These are phyloP conservation scores for Bipolaris cookei DNA, from an alignment of 2,329 filamentous ascomycete species.

Conservation along the genomic window DNA sequence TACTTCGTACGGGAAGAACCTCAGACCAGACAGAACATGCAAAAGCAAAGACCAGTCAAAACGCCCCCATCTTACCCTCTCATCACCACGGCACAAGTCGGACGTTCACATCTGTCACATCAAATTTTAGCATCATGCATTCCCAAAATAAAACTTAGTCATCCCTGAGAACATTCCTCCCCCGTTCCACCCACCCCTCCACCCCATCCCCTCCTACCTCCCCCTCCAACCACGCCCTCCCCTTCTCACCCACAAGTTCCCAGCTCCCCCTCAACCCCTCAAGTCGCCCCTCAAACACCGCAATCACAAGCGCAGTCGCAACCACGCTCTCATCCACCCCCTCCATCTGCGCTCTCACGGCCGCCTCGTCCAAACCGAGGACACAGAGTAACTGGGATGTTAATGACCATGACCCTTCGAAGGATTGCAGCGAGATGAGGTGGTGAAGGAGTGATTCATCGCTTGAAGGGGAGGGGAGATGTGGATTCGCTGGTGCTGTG, in stretches of 20 bases:
- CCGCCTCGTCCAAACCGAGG: conserved; percentile 1
- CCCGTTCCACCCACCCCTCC: neutral
- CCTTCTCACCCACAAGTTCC: conserved; percentile 70
- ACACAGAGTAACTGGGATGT: conserved; percentile 10
- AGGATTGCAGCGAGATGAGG: conserved; percentile 63
- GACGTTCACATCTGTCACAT: too few species aligned
- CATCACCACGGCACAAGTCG: too few species aligned
- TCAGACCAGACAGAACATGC: too few species aligned
- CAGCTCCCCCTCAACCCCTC: conserved; percentile 60
- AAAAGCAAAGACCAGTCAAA: too few species aligned
- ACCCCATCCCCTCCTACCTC: neutral
- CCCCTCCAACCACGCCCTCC: conserved; percentile 51
- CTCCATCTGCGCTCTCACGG: neutral
- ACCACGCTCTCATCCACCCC: conserved; percentile 24
- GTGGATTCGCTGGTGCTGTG: too few species aligned
- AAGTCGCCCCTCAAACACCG: conserved; percentile 58
- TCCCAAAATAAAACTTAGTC: neutral
- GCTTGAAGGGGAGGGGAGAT: conserved; percentile 19
- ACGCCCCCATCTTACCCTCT: too few species aligned
- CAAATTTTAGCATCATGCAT: neutral
- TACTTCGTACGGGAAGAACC: too few species aligned
- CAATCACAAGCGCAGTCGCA: conserved; percentile 55
- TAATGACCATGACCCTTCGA: conserved; percentile 61
- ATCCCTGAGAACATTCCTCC: neutral
- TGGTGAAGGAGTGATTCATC: conserved; percentile 43